Base-by-base conservation (phyloP, 352 stramenopile genomes). In the Globisporangium radiosum region DNA sequence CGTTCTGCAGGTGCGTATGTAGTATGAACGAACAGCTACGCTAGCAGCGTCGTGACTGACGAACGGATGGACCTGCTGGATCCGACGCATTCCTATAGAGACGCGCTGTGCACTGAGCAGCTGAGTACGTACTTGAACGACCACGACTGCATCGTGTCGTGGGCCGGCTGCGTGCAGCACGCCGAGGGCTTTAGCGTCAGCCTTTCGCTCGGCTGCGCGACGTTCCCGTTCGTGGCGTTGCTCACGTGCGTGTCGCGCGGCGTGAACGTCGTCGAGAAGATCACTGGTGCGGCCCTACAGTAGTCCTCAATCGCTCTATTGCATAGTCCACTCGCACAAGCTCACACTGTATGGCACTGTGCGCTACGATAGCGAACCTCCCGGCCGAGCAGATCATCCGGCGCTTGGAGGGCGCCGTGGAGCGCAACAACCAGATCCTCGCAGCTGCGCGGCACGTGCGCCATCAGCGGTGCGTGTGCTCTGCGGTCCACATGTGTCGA, bases 231-330 rank as follows among this genome's bases (percentile, higher is more conserved):
- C 62, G 58, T 94, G 3, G 81, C 81, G 44, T 63, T 94, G 53
- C 70, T 94, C 53, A 88, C 81, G 53, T 94, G 81, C 63, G 81
- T 87, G 15, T 85, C 82, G 17, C 75, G 85, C 17, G 81, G 81
- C 25, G 70, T 94, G 36, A 90, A 90, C 54, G 80, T 94, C 43
- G 76, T 94, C 36, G 85, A 94, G 63, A 92, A 92, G 65, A 86
- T 94, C 65, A 91, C 82, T 56, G 67, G 84, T 92, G 53, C 17
- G 66, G n/a, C 37, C 17, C 33, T 9, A 39, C 33, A 25, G 25
- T 2, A 25, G 25, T 25, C 25, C 25, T 25, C 25, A 25, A 25
- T 25, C 25, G 25, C 25, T 25, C 25, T 25, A 2, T 25, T 25
- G 25, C 2, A 25, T 25, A 25, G 25, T 25, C 25, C 25, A 25